Percentiles rank a stretch among this genome's conserved stretches.
Evolutionary conservation across 768 basidiomycete genomes (phyloP).

Genomic region (Mrakia blollopis): DNA sequence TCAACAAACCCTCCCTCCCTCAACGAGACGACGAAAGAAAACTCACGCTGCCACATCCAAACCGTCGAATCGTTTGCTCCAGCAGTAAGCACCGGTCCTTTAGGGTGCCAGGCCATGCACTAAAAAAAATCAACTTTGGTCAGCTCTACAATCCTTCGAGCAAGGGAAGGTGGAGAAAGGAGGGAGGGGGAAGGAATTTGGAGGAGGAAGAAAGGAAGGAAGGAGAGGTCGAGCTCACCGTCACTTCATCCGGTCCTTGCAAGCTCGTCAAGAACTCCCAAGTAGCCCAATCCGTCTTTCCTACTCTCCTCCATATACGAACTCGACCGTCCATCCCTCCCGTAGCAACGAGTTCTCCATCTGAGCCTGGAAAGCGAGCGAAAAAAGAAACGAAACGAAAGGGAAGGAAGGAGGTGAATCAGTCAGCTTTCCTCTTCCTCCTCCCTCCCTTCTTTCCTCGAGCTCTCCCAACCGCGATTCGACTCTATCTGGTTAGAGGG

Average conservation of each 20-base stretch:
- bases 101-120: constrained; percentile 97
- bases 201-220: not conserved
- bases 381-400: not conserved
- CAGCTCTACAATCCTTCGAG: not conserved
- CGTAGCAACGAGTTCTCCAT: constrained; percentile 89
- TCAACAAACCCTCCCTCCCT: constrained; percentile 3
- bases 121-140: constrained; percentile 41
- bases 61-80: constrained; percentile 89
- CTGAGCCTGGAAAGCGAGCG: constrained; percentile 44
- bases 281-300: constrained; percentile 61
- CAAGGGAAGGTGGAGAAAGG: not conserved
- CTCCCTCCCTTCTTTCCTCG: not conserved
- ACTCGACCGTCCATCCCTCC: constrained; percentile 98
- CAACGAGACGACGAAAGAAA: not conserved
- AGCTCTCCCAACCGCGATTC: no score
- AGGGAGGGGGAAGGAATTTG: not conserved
- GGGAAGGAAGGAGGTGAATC: not conserved
- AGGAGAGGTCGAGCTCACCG: constrained; percentile 55
- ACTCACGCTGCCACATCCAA: constrained; percentile 94
- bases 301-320: constrained; percentile 77
- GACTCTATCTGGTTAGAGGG: no score
- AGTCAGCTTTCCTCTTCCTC: not conserved
- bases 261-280: constrained; percentile 96
- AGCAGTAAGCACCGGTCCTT: constrained; percentile 76
- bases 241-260: constrained; percentile 91